Percentiles rank a stretch among this genome's conserved stretches.
These are phyloP conservation scores for Ruellia speciosa DNA, from an alignment of 305 asterid genomes.

Conservation along the genomic window DNA sequence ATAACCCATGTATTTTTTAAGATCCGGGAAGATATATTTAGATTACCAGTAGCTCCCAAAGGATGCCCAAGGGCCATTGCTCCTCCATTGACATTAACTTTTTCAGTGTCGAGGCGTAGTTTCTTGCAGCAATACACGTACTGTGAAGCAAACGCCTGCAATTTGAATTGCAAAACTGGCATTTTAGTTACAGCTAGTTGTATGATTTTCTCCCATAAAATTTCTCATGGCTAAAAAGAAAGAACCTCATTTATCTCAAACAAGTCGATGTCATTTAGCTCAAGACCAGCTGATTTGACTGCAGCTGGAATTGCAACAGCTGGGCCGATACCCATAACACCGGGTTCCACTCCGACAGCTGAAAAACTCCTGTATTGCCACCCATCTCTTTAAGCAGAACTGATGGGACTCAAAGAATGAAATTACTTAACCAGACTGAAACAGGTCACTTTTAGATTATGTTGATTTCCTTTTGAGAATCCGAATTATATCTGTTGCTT, in stretches of 20 bases:
- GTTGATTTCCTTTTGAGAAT: too few relatives aligned
- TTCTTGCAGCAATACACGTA: constrained; percentile 74
- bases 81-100: constrained; percentile 91
- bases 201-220: neutral
- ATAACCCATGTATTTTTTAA: neutral
- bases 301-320: constrained; percentile 97
- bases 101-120: constrained; percentile 62
- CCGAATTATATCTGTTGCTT: too few relatives aligned
- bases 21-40: neutral
- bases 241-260: constrained; percentile 88
- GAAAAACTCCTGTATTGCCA: constrained; percentile 57
- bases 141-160: constrained; percentile 94
- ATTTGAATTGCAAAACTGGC: neutral
- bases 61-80: constrained; percentile 96
- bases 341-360: constrained; percentile 91
- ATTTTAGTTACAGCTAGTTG: neutral
- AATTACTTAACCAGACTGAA: neutral
- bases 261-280: constrained; percentile 50
- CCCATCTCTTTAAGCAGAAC: neutral
- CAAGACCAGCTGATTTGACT: constrained; percentile 76
- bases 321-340: constrained; percentile 91
- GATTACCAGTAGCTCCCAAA: constrained; percentile 75
- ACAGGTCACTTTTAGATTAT: too few relatives aligned
- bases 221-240: neutral
- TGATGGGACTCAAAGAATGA: neutral